Conservation (phyloP, 441 rosid species). For the Metrosideros polymorpha region DNA sequence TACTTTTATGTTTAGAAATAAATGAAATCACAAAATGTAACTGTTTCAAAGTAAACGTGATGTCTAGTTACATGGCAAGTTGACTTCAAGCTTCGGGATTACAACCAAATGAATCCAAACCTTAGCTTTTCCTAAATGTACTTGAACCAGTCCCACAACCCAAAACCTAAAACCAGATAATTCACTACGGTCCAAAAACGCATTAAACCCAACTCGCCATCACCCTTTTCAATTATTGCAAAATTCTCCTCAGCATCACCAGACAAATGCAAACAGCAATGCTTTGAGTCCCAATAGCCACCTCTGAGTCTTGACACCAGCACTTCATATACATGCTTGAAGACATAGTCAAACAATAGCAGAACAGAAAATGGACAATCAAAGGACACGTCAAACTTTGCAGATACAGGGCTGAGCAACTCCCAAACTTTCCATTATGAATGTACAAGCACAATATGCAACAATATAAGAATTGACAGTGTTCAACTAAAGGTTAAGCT, state of each 20-base stretch:
- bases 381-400: background rate
- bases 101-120: background rate
- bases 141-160: background rate
- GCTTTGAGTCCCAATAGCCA: background rate
- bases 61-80: background rate
- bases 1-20: background rate
- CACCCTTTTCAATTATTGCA: background rate
- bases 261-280: background rate
- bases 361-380: background rate
- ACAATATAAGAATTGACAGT: background rate
- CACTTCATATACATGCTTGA: background rate
- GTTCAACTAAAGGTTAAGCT: background rate
- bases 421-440: background rate
- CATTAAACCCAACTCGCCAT: background rate
- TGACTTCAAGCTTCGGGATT: background rate
- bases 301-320: background rate
- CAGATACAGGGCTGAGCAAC: background rate
- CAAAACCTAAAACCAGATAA: background rate
- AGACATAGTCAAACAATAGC: background rate
- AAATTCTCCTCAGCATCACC: background rate
- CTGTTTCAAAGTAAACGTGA: background rate
- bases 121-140: background rate
- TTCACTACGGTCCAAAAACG: background rate
- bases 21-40: background rate
- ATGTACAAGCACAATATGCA: background rate